phyloP scores from a whole-genome alignment of 225 moss, liverwort and hornwort genomes.

The Rhytidiadelphus loreus region DNA sequence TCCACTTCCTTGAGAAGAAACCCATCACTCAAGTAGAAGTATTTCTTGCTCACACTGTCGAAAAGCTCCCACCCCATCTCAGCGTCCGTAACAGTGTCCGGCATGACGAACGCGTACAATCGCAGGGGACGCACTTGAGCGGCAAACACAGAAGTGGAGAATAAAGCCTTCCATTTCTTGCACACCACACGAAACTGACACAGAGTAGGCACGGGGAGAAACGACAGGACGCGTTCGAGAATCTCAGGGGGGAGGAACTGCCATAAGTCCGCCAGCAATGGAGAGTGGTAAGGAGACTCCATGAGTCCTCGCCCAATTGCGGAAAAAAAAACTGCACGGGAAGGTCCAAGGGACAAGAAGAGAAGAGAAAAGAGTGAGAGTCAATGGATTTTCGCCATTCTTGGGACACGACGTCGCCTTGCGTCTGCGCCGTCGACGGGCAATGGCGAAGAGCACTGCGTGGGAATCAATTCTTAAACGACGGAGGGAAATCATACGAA shows the following conservation, averaged over 20 bases:
- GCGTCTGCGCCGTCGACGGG: neutral
- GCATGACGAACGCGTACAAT: slow-evolving; percentile 18
- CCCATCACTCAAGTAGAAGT: slow-evolving; percentile 9
- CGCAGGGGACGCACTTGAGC: neutral
- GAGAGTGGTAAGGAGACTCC: neutral
- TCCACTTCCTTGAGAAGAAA: slow-evolving; percentile 29
- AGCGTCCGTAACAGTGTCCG: slow-evolving; percentile 22
- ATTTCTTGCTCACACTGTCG: slow-evolving; percentile 6
- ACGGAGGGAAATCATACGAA: neutral
- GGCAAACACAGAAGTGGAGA: neutral
- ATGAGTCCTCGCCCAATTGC: neutral
- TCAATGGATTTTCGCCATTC: neutral
- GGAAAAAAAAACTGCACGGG: neutral
- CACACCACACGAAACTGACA: slow-evolving; percentile 25
- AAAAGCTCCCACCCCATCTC: slow-evolving; percentile 25
- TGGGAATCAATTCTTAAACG: neutral
- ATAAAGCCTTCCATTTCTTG: slow-evolving; percentile 21
- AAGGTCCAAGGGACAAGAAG: neutral
- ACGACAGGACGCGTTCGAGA: slow-evolving; percentile 19
- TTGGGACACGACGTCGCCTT: neutral
- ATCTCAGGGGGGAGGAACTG: slow-evolving; percentile 17
- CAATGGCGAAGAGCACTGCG: neutral
- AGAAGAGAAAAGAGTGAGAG: neutral
- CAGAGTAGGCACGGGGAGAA: slow-evolving; percentile 17
- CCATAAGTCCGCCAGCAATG: neutral